These are phyloP conservation scores for Elaeis oleifera DNA, from an alignment of 202 grass and related monocot genomes.

Conservation along the genomic window DNA sequence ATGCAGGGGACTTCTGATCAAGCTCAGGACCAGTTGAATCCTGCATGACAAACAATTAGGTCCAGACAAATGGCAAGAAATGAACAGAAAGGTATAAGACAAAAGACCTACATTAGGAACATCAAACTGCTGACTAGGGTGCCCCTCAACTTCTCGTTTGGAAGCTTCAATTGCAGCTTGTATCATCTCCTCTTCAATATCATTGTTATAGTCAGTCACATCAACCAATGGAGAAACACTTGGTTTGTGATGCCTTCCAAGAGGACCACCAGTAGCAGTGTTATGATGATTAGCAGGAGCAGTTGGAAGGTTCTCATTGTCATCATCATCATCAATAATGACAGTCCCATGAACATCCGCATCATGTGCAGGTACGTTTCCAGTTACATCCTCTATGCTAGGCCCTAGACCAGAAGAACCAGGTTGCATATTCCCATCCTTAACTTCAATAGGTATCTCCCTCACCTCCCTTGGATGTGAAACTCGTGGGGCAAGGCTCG, in stretches of 20 bases:
- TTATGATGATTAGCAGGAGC: conserved; percentile 28
- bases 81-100: no score
- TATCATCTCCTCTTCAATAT: conserved; percentile 96
- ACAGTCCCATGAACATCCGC: conserved; percentile 52
- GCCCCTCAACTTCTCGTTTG: conserved; percentile 53
- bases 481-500: conserved; percentile 37
- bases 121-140: conserved; percentile 22
- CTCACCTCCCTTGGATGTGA: conserved; percentile 71
- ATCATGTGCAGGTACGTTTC: conserved; percentile 41
- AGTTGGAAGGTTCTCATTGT: conserved; percentile 25
- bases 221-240: conserved; percentile 44
- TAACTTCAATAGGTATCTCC: conserved; percentile 80
- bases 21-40: conserved; percentile 10
- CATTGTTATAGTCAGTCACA: conserved; percentile 62
- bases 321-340: conserved; percentile 61
- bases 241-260: conserved; percentile 36
- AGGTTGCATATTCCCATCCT: conserved; percentile 39
- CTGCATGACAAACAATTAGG: conserved; percentile 1
- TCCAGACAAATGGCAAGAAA: no score
- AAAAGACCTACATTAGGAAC: conserved; percentile 29
- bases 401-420: conserved; percentile 50
- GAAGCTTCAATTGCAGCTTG: conserved; percentile 92
- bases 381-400: conserved; percentile 79
- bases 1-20: conserved; percentile 25
- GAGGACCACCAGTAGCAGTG: conserved; percentile 18